phyloP scores from a whole-genome alignment of 768 basidiomycete genomes.

The Ramaria sp. region DNA sequence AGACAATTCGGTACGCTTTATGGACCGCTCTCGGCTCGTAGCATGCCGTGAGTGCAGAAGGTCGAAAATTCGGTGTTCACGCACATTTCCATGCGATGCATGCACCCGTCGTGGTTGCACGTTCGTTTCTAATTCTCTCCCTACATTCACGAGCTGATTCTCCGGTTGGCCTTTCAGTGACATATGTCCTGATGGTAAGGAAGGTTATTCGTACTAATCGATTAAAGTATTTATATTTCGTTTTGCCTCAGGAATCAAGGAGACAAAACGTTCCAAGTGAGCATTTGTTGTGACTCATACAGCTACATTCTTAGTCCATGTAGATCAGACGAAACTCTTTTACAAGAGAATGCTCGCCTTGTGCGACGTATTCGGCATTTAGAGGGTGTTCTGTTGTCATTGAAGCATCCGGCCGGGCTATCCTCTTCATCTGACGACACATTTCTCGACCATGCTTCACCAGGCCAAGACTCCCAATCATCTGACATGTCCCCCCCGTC shows the following conservation, averaged over 20 bases:
- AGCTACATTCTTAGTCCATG: background rate
- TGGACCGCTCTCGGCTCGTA: background rate
- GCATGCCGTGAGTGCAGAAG: slow-evolving; percentile 4
- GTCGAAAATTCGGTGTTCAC: slow-evolving; percentile 1
- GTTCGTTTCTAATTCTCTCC: background rate
- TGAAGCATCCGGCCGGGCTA: background rate
- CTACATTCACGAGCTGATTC: background rate
- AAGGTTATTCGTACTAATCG: background rate
- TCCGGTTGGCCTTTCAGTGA: background rate
- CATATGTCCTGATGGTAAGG: slow-evolving; percentile 2
- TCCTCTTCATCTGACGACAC: background rate
- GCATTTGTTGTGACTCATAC: background rate
- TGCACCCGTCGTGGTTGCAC: slow-evolving; percentile 3
- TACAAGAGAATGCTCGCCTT: slow-evolving; percentile 5
- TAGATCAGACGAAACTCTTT: background rate
- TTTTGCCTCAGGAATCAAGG: background rate
- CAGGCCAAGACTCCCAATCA: background rate
- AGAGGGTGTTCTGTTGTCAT: background rate
- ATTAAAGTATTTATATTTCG: background rate
- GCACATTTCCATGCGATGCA: background rate
- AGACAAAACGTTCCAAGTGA: background rate
- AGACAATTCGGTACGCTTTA: background rate
- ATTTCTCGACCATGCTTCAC: background rate
- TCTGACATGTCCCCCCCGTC: background rate
- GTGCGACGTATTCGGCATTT: slow-evolving; percentile 1